Evolutionary conservation across 768 basidiomycete species (phyloP), one percentile per base, ranked within the genome.

Genomic region (Boletus speciosus): DNA sequence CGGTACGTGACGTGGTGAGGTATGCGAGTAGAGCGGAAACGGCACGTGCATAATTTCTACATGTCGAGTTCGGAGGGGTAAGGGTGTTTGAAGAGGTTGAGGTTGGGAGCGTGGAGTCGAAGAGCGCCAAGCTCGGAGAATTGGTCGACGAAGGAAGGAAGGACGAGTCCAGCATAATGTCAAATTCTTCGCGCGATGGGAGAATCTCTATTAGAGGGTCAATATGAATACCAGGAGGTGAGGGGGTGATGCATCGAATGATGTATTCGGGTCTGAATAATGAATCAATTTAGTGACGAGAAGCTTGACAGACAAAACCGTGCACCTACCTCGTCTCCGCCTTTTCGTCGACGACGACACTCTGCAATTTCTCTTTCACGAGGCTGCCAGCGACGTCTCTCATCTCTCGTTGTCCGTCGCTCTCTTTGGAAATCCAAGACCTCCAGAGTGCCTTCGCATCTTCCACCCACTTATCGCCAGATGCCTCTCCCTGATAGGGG

Each of bases 61-160:
- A 55, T 29, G 36, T 59, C 19, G 51, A 27, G 32, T 49, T 41
- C 44, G 49, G 29, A 36, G 52, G 52, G 4, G 52, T 52, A 3
- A 55, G 52, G 32, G 69, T 66, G 4, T 61, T 52, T 1, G 73
- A 63, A 1, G 63, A 50, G 0, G 83, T 79, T 7, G 63, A 51
- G 0, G 83, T 79, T 8, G 82, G 81, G 31, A 89, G 74, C 15
- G 84, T 75, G 1, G 81, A 76, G 32, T 88, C 79, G 23, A 85
- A 56, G 21, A 90, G 73, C 0, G 81, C 84, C 23, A 88, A 68
- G 61, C 83, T 84, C 4, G 80, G 61, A 48, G 84, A 75, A 35
- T 75, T 69, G 2, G 81, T 73, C 15, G 76, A 74, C 0, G 78
- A 66, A 1, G 80, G 73, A 31, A 88, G 70, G 4, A 56, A 60